Evolutionary conservation across 2,329 filamentous ascomycete species (phyloP).

Genomic region (Penicillium hesseltinei): DNA sequence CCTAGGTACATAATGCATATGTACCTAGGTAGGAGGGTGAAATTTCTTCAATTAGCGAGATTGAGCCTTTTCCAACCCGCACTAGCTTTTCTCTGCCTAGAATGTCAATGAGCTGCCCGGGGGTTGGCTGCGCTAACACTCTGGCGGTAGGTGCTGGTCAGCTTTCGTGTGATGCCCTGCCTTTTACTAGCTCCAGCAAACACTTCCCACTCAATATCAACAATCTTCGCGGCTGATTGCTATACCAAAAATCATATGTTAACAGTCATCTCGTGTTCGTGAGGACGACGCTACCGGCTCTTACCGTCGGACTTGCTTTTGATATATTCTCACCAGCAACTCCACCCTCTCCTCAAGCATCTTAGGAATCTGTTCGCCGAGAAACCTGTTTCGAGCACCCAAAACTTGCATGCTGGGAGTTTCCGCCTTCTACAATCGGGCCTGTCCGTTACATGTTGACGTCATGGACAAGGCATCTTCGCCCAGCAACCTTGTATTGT

Average conservation of each 20-base stretch:
- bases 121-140: not conserved
- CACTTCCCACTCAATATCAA: not conserved
- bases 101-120: not conserved
- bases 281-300: not conserved
- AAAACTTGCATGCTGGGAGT: not conserved
- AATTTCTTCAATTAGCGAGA: not conserved
- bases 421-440: not conserved
- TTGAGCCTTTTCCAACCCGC: not conserved
- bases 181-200: not conserved
- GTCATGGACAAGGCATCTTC: not conserved
- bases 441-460: not conserved
- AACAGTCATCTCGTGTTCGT: not conserved
- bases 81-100: not conserved
- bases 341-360: not conserved
- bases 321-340: no score
- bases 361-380: not conserved
- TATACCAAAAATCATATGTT: not conserved
- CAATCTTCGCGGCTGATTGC: not conserved
- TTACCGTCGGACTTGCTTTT: not conserved
- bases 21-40: not conserved
- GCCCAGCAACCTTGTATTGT: not conserved
- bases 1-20: no score
- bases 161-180: not conserved
- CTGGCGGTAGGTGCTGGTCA: not conserved
- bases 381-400: not conserved